These are phyloP conservation scores for Schwanniomyces vanrijiae DNA, from an alignment of 805 yeast genomes.

Conservation along the genomic window DNA sequence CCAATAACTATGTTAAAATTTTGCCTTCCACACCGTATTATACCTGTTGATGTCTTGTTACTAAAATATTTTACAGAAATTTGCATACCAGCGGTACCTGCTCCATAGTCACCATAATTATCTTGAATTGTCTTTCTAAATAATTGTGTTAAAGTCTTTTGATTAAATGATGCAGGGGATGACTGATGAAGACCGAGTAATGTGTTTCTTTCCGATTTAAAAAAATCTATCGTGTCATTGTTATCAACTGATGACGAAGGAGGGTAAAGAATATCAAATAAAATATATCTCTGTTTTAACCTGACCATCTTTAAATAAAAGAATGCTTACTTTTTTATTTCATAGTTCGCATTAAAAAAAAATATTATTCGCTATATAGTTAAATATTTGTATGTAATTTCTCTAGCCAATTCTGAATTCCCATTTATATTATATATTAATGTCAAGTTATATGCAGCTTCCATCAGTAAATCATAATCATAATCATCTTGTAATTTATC, in stretches of 20 bases:
- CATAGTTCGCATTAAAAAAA: not conserved
- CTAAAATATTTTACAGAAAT: slow-evolving; percentile 78
- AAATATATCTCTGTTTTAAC: slow-evolving; percentile 77
- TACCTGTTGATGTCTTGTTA: slow-evolving; percentile 79
- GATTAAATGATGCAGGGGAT: slow-evolving; percentile 48
- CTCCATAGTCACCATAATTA: slow-evolving; percentile 78
- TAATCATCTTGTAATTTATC: slow-evolving; percentile 46
- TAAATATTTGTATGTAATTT: slow-evolving; percentile 65
- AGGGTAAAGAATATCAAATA: slow-evolving; percentile 79
- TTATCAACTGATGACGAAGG: slow-evolving; percentile 20
- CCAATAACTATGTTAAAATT: slow-evolving; percentile 62
- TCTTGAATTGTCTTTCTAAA: slow-evolving; percentile 57
- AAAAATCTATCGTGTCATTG: slow-evolving; percentile 13
- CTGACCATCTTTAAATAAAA: slow-evolving; percentile 64
- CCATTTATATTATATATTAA: slow-evolving; percentile 77
- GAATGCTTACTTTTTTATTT: not conserved
- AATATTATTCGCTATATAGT: slow-evolving; percentile 36
- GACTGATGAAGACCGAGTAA: slow-evolving; percentile 50
- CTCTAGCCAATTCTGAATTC: slow-evolving; percentile 62
- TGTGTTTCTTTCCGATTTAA: slow-evolving; percentile 31
- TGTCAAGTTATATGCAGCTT: slow-evolving; percentile 84
- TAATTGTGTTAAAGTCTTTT: slow-evolving; percentile 50
- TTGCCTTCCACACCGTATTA: slow-evolving; percentile 71
- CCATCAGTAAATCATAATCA: slow-evolving; percentile 60
- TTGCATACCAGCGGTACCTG: slow-evolving; percentile 61